These are phyloP conservation scores for Aureobasidium melanogenum DNA, from an alignment of 2,329 filamentous ascomycete genomes.

Conservation along the genomic window DNA sequence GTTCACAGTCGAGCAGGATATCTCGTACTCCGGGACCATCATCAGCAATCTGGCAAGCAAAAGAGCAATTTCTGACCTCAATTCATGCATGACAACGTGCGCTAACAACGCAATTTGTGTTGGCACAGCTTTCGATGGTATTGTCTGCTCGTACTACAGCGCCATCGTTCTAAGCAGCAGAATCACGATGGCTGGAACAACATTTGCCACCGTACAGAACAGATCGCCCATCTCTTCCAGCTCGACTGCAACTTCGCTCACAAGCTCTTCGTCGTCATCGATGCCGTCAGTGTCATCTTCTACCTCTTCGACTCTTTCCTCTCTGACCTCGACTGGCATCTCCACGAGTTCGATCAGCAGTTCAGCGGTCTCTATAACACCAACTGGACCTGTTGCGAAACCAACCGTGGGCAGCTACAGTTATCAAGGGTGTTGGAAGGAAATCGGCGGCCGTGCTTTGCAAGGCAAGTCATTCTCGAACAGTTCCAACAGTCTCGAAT, in stretches of 20 bases:
- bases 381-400: constrained; percentile 1
- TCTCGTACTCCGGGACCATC: neutral
- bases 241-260: neutral
- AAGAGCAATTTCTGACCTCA: neutral
- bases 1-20: neutral
- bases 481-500: constrained; percentile 17
- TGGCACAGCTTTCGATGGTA: neutral
- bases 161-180: neutral
- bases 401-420: constrained; percentile 20
- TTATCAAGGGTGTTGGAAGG: constrained; percentile 22
- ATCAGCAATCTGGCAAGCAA: neutral
- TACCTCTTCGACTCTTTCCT: constrained; percentile 11
- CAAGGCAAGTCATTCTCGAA: constrained; percentile 15
- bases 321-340: constrained; percentile 7
- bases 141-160: neutral
- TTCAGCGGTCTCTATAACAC: neutral
- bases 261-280: too few species aligned
- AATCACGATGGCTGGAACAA: neutral
- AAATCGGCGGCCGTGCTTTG: constrained; percentile 19
- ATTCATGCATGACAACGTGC: neutral
- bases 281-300: neutral
- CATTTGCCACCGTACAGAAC: neutral
- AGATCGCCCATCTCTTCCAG: neutral
- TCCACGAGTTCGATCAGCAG: constrained; percentile 8
- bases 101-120: constrained; percentile 8